Evolutionary conservation across 768 basidiomycete genomes (phyloP).

Genomic region (Termitomyces sp.): DNA sequence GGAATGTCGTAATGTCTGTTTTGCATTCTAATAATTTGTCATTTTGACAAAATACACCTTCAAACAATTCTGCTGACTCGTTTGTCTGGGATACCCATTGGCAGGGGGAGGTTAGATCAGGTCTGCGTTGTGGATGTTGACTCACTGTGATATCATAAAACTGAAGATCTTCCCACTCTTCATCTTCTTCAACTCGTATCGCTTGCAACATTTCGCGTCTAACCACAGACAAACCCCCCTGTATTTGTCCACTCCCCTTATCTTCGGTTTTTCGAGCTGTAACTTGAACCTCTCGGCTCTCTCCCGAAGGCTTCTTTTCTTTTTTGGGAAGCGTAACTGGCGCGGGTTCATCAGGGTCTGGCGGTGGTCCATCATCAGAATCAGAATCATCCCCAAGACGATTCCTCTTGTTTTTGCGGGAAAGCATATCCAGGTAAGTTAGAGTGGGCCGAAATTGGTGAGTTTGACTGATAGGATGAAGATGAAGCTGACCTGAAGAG

Average conservation of each 20-base stretch:
- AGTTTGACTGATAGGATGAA: constrained; percentile 73
- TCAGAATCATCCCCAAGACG: constrained; percentile 58
- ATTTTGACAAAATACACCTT: constrained; percentile 58
- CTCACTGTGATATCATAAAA: constrained; percentile 64
- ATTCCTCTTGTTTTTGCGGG: constrained; percentile 53
- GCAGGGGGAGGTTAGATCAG: not conserved
- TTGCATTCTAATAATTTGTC: constrained; percentile 46
- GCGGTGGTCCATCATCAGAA: constrained; percentile 74
- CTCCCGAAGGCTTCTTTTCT: constrained; percentile 54
- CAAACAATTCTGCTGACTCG: constrained; percentile 53
- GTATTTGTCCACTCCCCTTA: constrained; percentile 39
- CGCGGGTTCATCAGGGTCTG: constrained; percentile 68
- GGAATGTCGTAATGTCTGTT: constrained; percentile 49
- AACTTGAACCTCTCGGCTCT: constrained; percentile 73
- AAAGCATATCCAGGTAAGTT: constrained; percentile 72
- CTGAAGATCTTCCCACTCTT: constrained; percentile 64
- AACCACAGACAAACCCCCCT: constrained; percentile 63
- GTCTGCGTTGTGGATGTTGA: constrained; percentile 3
- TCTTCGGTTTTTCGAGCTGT: constrained; percentile 69
- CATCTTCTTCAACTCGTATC: constrained; percentile 76
- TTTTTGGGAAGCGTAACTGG: constrained; percentile 44
- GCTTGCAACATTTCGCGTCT: constrained; percentile 72
- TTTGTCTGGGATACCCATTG: constrained; percentile 38
- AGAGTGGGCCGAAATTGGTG: constrained; percentile 82
- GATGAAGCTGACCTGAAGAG: constrained; percentile 57